Conservation (phyloP, 352 stramenopile species). For the Pythium guiyangense region DNA sequence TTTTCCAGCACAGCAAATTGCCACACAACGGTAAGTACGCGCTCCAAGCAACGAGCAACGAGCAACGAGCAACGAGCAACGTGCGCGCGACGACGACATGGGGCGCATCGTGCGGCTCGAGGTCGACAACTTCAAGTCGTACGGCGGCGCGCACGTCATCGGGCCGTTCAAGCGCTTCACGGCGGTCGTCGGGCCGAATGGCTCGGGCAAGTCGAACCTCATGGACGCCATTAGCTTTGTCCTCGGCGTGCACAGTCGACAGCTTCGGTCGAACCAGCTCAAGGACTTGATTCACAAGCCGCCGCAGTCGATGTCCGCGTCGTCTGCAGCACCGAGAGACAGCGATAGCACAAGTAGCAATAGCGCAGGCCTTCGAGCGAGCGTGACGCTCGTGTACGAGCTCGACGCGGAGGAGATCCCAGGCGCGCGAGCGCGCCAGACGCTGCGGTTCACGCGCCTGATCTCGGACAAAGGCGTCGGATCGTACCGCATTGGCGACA, state of each 20-base stretch:
- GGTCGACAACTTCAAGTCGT: constrained; percentile 99
- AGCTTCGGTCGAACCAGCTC: constrained; percentile 95
- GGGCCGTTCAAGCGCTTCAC: constrained; percentile 98
- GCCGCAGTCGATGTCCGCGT: constrained; percentile 2
- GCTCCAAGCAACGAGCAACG: too few relatives aligned
- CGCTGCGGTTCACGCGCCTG: constrained; percentile 91
- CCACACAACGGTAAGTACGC: too few relatives aligned
- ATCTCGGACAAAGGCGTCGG: constrained; percentile 91
- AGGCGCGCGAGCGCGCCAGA: constrained; percentile 33
- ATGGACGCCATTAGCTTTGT: constrained; percentile 99
- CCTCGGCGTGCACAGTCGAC: constrained; percentile 94
- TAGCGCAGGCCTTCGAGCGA: constrained; percentile 62
- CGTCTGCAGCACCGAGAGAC: background rate
- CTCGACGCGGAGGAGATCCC: constrained; percentile 56
- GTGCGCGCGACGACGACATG: constrained; percentile 31
- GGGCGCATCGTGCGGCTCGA: constrained; percentile 92
- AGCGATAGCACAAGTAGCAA: constrained; percentile 14
- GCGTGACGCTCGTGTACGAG: constrained; percentile 95
- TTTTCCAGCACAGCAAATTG: too few relatives aligned
- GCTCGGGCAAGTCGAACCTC: constrained; percentile 91
- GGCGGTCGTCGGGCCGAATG: constrained; percentile 97
- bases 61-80: background rate
- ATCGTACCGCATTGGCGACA: constrained; percentile 77
- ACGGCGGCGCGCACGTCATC: constrained; percentile 91
- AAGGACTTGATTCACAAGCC: constrained; percentile 94